phyloP scores from a whole-genome alignment of 495 filamentous ascomycete genomes.

The Tuber umbilicatum region DNA sequence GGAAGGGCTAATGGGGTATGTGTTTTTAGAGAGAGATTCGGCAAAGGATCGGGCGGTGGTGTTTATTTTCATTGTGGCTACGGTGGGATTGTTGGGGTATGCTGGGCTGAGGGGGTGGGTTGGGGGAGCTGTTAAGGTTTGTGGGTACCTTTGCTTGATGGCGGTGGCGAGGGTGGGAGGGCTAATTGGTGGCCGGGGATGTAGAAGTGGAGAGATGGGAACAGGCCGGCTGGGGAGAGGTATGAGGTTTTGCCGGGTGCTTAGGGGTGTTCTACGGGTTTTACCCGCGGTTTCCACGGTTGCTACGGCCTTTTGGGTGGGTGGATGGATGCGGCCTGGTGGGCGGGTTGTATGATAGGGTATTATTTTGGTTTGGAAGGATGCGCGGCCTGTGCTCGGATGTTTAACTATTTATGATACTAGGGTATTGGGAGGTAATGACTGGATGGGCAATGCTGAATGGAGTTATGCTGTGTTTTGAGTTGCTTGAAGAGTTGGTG shows the following conservation, averaged over 20 bases:
- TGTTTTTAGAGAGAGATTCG: constrained; percentile 65
- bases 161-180: neutral
- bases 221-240: neutral
- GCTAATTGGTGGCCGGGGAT: neutral
- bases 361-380: neutral
- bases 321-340: neutral
- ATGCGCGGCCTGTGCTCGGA: neutral
- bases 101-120: constrained; percentile 54
- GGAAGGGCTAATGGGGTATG: constrained; percentile 22
- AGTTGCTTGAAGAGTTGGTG: neutral
- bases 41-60: constrained; percentile 86
- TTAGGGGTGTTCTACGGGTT: neutral
- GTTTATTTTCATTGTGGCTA: constrained; percentile 83
- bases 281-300: neutral
- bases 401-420: neutral
- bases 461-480: neutral
- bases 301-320: neutral
- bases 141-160: neutral
- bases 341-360: neutral
- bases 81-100: constrained; percentile 73
- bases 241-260: neutral
- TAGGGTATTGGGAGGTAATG: neutral
- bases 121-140: neutral
- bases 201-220: neutral
- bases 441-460: neutral